Evolutionary conservation across 2,329 filamentous ascomycete species (phyloP).

Genomic region (Nothomitra cinnamomea): DNA sequence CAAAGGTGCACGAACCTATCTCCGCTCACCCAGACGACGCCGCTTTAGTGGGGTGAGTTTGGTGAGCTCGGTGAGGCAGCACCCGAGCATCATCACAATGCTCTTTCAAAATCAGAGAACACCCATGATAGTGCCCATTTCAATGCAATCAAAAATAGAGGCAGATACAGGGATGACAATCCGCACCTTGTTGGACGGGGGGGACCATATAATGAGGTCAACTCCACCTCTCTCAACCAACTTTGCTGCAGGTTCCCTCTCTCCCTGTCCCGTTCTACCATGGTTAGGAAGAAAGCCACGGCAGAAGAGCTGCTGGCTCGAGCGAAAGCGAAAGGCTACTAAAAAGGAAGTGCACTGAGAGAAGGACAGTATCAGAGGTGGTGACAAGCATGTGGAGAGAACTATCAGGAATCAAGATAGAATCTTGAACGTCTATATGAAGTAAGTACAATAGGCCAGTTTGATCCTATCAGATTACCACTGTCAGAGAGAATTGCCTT

Average conservation of each 20-base stretch:
- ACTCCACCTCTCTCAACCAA: too few species aligned
- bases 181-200: too few species aligned
- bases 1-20: background rate
- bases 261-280: too few species aligned
- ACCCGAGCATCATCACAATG: background rate
- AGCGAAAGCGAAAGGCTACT: background rate
- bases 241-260: too few species aligned
- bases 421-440: background rate
- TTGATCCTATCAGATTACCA: background rate
- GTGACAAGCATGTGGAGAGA: background rate
- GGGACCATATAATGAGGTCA: too few species aligned
- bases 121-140: background rate
- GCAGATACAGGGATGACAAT: too few species aligned
- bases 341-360: background rate
- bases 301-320: background rate
- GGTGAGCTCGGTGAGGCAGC: background rate
- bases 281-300: background rate
- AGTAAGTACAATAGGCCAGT: background rate
- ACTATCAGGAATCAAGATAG: background rate
- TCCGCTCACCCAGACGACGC: background rate
- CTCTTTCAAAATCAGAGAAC: background rate
- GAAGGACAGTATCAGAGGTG: background rate
- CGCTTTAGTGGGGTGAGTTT: background rate
- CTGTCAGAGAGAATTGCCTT: slow-evolving; percentile 1
- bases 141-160: too few species aligned